These are phyloP conservation scores for Ophiostoma angusticollis DNA, from an alignment of 2,329 filamentous ascomycete species.

Conservation along the genomic window DNA sequence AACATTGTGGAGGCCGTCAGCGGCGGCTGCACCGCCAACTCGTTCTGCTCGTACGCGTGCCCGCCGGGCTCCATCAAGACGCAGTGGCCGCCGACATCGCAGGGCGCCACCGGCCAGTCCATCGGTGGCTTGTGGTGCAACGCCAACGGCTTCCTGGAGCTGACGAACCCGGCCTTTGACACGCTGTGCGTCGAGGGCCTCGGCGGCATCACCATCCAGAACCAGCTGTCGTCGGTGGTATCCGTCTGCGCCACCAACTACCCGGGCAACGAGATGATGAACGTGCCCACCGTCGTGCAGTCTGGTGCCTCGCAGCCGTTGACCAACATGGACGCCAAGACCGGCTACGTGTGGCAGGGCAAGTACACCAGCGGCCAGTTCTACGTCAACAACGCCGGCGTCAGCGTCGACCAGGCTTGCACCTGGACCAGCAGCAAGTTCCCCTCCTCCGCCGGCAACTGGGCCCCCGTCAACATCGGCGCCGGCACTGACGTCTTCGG, in stretches of 20 bases:
- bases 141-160: slow-evolving; percentile 54
- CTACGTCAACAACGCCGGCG: slow-evolving; percentile 81
- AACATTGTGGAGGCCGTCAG: slow-evolving; percentile 51
- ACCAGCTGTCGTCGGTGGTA: slow-evolving; percentile 54
- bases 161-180: slow-evolving; percentile 55
- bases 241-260: slow-evolving; percentile 92
- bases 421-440: slow-evolving; percentile 48
- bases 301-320: slow-evolving; percentile 49
- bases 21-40: slow-evolving; percentile 47
- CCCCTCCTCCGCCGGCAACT: slow-evolving; percentile 59
- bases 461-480: slow-evolving; percentile 74
- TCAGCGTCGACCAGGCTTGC: slow-evolving; percentile 55
- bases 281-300: slow-evolving; percentile 55
- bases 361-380: slow-evolving; percentile 79
- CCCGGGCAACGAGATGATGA: slow-evolving; percentile 82
- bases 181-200: slow-evolving; percentile 65
- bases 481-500: slow-evolving; percentile 55
- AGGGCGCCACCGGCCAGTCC: slow-evolving; percentile 71
- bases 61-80: slow-evolving; percentile 84
- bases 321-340: slow-evolving; percentile 59
- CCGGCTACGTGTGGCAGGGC: slow-evolving; percentile 69
- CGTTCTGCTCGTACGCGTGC: slow-evolving; percentile 88
- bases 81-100: slow-evolving; percentile 64
- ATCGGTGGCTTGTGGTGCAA: slow-evolving; percentile 81
- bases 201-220: slow-evolving; percentile 59